Base-by-base conservation (phyloP, 1,284 basidiomycete species). In the Malassezia brasiliensis region DNA sequence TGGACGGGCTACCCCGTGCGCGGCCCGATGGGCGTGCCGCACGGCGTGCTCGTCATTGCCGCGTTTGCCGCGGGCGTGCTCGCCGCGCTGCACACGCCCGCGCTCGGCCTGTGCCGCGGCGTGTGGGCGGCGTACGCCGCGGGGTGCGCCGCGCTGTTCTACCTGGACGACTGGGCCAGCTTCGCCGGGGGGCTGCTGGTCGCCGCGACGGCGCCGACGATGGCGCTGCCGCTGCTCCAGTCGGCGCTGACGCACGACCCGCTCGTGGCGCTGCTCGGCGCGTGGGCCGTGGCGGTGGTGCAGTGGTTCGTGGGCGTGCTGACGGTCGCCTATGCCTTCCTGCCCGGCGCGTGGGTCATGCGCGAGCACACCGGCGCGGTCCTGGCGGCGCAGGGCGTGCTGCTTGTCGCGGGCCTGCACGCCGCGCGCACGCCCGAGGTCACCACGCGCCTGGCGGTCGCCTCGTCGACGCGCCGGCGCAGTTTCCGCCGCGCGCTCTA, bases 241-340 rank as follows among this genome's bases (percentile, higher is more conserved):
- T 52, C 50, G 14, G 64, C 69, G 4, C 59, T 67, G 56, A 56
- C 59, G 9, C 65, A 67, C 36, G 54, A 67, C 28, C 69, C 69
- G 9, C 54, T 70, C 39, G 62, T 59, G 50, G 49, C 64, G 17
- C 62, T 69, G 61, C 42, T 65, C 2, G 54, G 50, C 31, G 59
- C 51, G 17, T 72, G 70, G 69, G 54, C 69, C 12, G 50, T 63
- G 11, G 57, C 63, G 38, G 64, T 65, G 31, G 25, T 69, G 35
- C 58, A 69, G 15, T 60, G 58, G 2, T 73, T 73, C 53, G 30
- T 72, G n/a, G 62, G 63, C 14, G 66, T 71, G 10, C 83, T 87
- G 76, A 90, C 89, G 0, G 88, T 89, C 44, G 90, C 90, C 0
- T 94, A 96, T 76, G 90, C 90, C 0, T 94, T 94, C 66, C 88